Percentiles rank a stretch among this genome's conserved stretches.
Conservation (phyloP, 2,329 filamentous ascomycete species). For the Pezicula rhizophila region DNA sequence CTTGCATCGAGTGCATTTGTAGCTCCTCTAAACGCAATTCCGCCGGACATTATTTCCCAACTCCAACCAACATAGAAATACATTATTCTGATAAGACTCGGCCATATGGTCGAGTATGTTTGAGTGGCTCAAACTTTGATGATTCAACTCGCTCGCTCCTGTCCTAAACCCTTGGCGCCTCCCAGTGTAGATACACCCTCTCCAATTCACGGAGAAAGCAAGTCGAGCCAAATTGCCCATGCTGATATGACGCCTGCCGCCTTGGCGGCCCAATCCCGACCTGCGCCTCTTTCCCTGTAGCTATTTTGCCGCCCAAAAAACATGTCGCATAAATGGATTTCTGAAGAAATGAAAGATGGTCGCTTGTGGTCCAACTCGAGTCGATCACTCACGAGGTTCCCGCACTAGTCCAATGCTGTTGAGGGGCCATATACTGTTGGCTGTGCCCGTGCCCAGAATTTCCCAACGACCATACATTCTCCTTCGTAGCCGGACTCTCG, state of each 20-base stretch:
- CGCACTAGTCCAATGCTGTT: slow-evolving; percentile 24
- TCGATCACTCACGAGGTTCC: slow-evolving; percentile 12
- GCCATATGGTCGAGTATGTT: too few relatives aligned
- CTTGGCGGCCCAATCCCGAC: not conserved
- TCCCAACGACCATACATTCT: slow-evolving; percentile 21
- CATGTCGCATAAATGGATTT: not conserved
- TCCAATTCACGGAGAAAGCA: not conserved
- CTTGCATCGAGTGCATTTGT: too few relatives aligned
- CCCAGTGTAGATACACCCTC: not conserved
- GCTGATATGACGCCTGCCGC: not conserved
- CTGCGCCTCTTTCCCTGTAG: not conserved
- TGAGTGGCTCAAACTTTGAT: too few relatives aligned
- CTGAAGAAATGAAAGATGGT: slow-evolving; percentile 3
- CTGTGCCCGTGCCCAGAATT: slow-evolving; percentile 20
- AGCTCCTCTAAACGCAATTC: too few relatives aligned
- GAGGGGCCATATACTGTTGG: slow-evolving; percentile 13
- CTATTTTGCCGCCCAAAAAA: not conserved
- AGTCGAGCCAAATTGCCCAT: not conserved
- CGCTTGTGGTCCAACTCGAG: not conserved
- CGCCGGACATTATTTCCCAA: too few relatives aligned
- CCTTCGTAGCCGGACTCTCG: slow-evolving; percentile 13
- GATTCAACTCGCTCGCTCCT: too few relatives aligned
- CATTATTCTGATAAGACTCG: too few relatives aligned
- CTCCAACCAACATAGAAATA: too few relatives aligned
- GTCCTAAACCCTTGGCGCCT: too few relatives aligned